Conservation (phyloP, 139 green algal genomes). For the Pseudopediastrum boryanum region DNA sequence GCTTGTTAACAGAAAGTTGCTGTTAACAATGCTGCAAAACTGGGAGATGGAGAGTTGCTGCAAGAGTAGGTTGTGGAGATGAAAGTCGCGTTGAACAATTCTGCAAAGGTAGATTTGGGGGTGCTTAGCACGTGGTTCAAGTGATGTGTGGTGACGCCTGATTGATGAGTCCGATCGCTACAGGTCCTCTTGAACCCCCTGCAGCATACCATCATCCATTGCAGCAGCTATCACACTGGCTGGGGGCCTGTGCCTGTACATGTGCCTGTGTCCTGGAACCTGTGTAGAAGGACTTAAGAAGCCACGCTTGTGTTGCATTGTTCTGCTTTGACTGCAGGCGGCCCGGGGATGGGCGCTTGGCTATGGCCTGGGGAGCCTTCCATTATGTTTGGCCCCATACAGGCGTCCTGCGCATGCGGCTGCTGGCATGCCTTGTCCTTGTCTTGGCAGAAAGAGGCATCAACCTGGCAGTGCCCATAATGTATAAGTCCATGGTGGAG, state of each 20-base stretch:
- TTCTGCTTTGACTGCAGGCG: slow-evolving; percentile 13
- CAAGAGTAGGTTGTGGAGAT: too few species aligned
- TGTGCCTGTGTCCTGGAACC: background rate
- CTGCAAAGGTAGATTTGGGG: too few species aligned
- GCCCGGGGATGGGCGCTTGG: slow-evolving; percentile 25
- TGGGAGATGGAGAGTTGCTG: too few species aligned
- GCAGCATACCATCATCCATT: background rate
- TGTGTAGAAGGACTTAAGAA: background rate
- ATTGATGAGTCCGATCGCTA: background rate
- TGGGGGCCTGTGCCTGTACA: background rate
- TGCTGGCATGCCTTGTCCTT: slow-evolving; percentile 69
- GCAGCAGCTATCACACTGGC: background rate
- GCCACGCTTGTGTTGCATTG: too few species aligned
- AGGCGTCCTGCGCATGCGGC: slow-evolving; percentile 34
- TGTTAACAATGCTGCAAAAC: too few species aligned
- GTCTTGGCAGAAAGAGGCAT: slow-evolving; percentile 63
- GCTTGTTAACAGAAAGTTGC: too few species aligned
- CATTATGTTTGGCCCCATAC: slow-evolving; percentile 68
- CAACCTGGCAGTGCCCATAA: slow-evolving; percentile 73
- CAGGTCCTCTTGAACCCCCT: background rate
- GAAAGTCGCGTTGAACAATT: too few species aligned
- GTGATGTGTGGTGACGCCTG: too few species aligned
- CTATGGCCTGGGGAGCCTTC: slow-evolving; percentile 41
- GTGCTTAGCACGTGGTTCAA: too few species aligned
- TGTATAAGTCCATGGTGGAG: slow-evolving; percentile 69